Percentiles rank a stretch among this genome's conserved stretches.
phyloP scores from a whole-genome alignment of 768 basidiomycete species.

The Cystoderma amianthinum region DNA sequence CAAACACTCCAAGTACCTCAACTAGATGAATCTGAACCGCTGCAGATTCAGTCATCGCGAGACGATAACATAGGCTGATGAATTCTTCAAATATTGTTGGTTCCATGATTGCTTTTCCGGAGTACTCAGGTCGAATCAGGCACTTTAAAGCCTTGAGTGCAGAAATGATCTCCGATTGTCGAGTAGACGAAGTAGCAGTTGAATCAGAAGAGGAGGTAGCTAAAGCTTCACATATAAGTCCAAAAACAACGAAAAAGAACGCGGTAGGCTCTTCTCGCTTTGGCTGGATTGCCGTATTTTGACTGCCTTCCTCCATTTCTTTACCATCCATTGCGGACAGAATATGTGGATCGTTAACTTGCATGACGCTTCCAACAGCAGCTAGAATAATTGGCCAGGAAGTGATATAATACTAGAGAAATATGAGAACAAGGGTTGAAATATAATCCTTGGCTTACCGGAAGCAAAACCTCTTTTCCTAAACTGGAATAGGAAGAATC shows the following conservation, averaged over 20 bases:
- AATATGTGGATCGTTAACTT: slow-evolving; percentile 56
- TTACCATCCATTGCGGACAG: slow-evolving; percentile 79
- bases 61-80: slow-evolving; percentile 78
- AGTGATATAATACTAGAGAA: slow-evolving; percentile 72
- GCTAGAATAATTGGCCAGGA: slow-evolving; percentile 81
- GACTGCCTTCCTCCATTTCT: slow-evolving; percentile 25
- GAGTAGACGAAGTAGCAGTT: slow-evolving; percentile 30
- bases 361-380: slow-evolving; percentile 80
- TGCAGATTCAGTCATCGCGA: slow-evolving; percentile 83
- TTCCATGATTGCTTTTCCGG: slow-evolving; percentile 76
- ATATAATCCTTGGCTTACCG: slow-evolving; percentile 45
- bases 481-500: slow-evolving; percentile 84
- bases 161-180: slow-evolving; percentile 45
- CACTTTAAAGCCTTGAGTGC: slow-evolving; percentile 72
- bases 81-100: slow-evolving; percentile 87
- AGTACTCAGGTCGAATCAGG: slow-evolving; percentile 74
- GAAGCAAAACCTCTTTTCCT: slow-evolving; percentile 85
- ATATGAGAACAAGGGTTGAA: background rate
- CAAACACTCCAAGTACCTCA: slow-evolving; percentile 59
- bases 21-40: slow-evolving; percentile 65
- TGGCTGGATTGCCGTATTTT: slow-evolving; percentile 13
- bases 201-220: slow-evolving; percentile 59
- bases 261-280: slow-evolving; percentile 58
- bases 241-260: slow-evolving; percentile 87
- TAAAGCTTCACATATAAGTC: slow-evolving; percentile 89